Conservation (phyloP, 2,329 filamentous ascomycete genomes). For the Lojkania enalia region DNA sequence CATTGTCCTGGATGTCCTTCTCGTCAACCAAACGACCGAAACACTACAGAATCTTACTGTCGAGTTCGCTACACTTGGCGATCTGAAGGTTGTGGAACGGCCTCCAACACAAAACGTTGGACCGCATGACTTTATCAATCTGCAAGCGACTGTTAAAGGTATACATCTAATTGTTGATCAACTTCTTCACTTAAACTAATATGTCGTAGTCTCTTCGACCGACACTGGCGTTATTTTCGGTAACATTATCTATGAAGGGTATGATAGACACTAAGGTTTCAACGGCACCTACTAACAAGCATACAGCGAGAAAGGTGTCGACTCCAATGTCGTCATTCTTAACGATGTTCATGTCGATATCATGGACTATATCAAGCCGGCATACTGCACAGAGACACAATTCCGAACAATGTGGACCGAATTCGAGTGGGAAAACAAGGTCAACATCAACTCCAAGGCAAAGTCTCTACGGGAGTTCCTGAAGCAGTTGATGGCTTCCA, state of each 20-base stretch:
- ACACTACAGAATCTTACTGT: slow-evolving; percentile 96
- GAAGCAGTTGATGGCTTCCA: slow-evolving; percentile 92
- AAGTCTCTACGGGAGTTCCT: slow-evolving; percentile 91
- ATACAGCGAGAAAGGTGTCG: slow-evolving; percentile 59
- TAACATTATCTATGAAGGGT: slow-evolving; percentile 97
- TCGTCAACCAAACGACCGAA: slow-evolving; percentile 96
- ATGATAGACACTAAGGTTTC: slow-evolving; percentile 47
- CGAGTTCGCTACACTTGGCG: slow-evolving; percentile 96
- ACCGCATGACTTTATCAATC: slow-evolving; percentile 95
- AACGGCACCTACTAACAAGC: slow-evolving; percentile 60
- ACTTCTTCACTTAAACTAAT: slow-evolving; percentile 12
- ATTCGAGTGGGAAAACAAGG: slow-evolving; percentile 99
- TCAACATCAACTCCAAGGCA: slow-evolving; percentile 98
- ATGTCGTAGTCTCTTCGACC: slow-evolving; percentile 75
- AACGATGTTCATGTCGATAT: slow-evolving; percentile 99
- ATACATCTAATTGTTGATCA: slow-evolving; percentile 59
- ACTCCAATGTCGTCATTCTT: slow-evolving; percentile 91
- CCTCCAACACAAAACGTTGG: slow-evolving; percentile 95
- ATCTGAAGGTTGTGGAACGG: slow-evolving; percentile 95
- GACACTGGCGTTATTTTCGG: slow-evolving; percentile 99
- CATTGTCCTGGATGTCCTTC: slow-evolving; percentile 91
- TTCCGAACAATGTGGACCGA: slow-evolving; percentile 99
- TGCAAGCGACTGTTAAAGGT: slow-evolving; percentile 98
- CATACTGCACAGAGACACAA: slow-evolving; percentile 93
- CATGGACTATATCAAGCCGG: slow-evolving; percentile 99